A percentile compares a stretch with the other conserved stretches of the same genome.
Evolutionary conservation across 2,329 filamentous ascomycete species (phyloP).

Genomic region (Calonectria ilicicola): DNA sequence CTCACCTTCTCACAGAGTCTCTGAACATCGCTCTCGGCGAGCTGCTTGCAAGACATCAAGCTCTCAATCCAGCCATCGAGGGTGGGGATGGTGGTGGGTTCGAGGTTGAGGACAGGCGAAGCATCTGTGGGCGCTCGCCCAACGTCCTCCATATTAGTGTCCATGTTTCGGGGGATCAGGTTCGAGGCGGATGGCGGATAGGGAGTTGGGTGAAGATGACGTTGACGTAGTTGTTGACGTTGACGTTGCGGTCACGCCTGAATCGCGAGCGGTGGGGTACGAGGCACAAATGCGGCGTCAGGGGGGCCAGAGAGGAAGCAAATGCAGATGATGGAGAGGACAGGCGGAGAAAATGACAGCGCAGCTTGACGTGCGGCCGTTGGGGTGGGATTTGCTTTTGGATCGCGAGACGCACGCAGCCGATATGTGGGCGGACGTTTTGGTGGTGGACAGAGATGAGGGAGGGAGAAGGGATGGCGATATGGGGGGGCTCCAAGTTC

Average conservation of each 20-base stretch:
- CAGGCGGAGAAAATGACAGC: not conserved
- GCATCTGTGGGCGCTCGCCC: slow-evolving; percentile 86
- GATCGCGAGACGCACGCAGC: slow-evolving; percentile 16
- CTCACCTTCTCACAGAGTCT: slow-evolving; percentile 96
- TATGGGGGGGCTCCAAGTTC: slow-evolving; percentile 22
- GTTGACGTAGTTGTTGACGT: slow-evolving; percentile 36
- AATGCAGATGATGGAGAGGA: slow-evolving; percentile 23
- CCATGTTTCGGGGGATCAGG: slow-evolving; percentile 68
- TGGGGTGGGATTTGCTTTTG: slow-evolving; percentile 1
- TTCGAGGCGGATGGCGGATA: slow-evolving; percentile 31
- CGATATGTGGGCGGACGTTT: slow-evolving; percentile 14
- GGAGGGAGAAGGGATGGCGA: slow-evolving; percentile 24
- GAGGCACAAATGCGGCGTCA: slow-evolving; percentile 44
- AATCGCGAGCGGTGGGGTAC: slow-evolving; percentile 46
- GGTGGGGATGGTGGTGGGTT: slow-evolving; percentile 91
- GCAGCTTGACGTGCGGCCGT: not conserved
- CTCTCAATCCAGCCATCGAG: slow-evolving; percentile 99
- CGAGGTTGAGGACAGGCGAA: slow-evolving; percentile 73
- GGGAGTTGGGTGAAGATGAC: slow-evolving; percentile 40
- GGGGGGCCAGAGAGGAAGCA: slow-evolving; percentile 28
- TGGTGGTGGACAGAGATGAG: slow-evolving; percentile 22
- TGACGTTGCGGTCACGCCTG: slow-evolving; percentile 49
- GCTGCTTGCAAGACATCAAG: slow-evolving; percentile 98
- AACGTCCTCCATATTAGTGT: slow-evolving; percentile 99
- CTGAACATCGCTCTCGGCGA: slow-evolving; percentile 94